Percentiles rank a stretch among this genome's conserved stretches.
Evolutionary conservation across 2,329 filamentous ascomycete genomes (phyloP).

Genomic region (Diaporthe australafricana): DNA sequence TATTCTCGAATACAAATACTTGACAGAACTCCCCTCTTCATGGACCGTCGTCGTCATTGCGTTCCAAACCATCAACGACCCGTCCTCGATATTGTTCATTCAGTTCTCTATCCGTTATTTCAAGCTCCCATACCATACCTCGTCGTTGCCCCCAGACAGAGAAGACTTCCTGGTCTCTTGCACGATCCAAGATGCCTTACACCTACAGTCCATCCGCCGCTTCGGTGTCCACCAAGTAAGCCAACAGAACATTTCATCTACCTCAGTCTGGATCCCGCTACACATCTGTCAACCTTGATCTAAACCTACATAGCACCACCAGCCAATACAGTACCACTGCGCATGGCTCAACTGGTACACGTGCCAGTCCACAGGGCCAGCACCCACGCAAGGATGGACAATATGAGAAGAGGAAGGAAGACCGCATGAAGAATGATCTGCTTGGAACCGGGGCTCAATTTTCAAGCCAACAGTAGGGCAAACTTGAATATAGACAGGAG

Average conservation of each 20-base stretch:
- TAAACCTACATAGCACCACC: not conserved
- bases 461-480: not conserved
- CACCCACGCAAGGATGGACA: not conserved
- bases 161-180: not conserved
- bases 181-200: not conserved
- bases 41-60: too few species aligned
- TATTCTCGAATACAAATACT: too few species aligned
- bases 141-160: too few species aligned
- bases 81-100: too few species aligned
- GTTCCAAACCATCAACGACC: too few species aligned
- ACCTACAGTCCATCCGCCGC: not conserved
- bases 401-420: not conserved
- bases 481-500: not conserved
- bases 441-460: not conserved
- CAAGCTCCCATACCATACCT: too few species aligned
- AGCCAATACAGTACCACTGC: not conserved
- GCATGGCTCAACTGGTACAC: not conserved
- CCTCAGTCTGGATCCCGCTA: too few species aligned
- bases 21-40: too few species aligned
- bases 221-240: not conserved
- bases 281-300: not conserved
- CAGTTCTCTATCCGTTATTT: too few species aligned
- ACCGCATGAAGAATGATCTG: slow-evolving; percentile 1
- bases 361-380: not conserved
- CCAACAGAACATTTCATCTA: not conserved